These are phyloP conservation scores for Collybia nuda DNA, from an alignment of 768 basidiomycete genomes.

Conservation along the genomic window DNA sequence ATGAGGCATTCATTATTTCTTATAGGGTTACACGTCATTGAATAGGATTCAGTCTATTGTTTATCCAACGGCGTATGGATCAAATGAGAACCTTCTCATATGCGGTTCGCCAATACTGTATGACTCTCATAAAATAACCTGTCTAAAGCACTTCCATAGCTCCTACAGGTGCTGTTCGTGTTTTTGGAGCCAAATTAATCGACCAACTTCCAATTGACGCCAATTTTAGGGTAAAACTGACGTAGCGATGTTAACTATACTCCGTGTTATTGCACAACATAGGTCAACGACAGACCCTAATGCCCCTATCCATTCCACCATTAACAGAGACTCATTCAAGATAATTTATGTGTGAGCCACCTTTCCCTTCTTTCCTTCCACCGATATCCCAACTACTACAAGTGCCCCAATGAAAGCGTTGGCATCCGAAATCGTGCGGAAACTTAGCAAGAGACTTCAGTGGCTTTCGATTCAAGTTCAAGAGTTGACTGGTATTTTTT, in stretches of 20 bases:
- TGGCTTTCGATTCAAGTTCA: slow-evolving; percentile 88
- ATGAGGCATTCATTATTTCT: slow-evolving; percentile 1
- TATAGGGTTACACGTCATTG: slow-evolving; percentile 78
- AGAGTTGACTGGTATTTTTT: slow-evolving; percentile 77
- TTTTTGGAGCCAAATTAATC: not conserved
- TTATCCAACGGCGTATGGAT: slow-evolving; percentile 88
- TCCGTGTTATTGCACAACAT: slow-evolving; percentile 85
- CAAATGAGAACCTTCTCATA: slow-evolving; percentile 95
- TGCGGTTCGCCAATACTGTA: slow-evolving; percentile 56
- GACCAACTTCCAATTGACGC: slow-evolving; percentile 6
- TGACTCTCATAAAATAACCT: too few relatives aligned
- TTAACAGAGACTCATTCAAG: slow-evolving; percentile 80
- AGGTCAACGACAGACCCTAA: slow-evolving; percentile 24
- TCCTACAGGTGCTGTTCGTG: slow-evolving; percentile 92
- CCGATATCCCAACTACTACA: slow-evolving; percentile 22
- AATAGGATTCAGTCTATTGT: slow-evolving; percentile 97
- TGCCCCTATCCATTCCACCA: slow-evolving; percentile 42
- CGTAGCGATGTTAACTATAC: slow-evolving; percentile 90
- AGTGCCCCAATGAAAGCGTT: slow-evolving; percentile 98
- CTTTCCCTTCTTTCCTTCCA: not conserved
- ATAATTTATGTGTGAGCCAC: slow-evolving; percentile 94
- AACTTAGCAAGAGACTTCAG: slow-evolving; percentile 83
- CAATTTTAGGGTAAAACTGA: slow-evolving; percentile 91
- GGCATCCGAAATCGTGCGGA: slow-evolving; percentile 92
- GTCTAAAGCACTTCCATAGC: slow-evolving; percentile 44